Evolutionary conservation across 495 filamentous ascomycete species (phyloP), one percentile per base, ranked within the genome.

Genomic region (Tuber magnatum): DNA sequence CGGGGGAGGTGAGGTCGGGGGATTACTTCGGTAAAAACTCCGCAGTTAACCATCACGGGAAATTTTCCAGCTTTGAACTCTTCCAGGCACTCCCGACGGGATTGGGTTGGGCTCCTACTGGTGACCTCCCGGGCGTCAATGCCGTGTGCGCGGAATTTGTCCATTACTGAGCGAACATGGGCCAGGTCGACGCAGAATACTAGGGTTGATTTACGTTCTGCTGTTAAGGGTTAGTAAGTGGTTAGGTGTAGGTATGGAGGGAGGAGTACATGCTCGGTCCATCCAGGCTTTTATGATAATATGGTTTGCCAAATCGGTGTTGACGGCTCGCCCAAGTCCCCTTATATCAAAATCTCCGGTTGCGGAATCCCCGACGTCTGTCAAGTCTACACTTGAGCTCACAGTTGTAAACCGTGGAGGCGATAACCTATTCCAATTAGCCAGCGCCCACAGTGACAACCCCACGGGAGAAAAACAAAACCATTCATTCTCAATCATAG

Each of bases 391-490:
- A 28, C 88, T 90, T 0, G 93, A 91, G 78, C 91, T 87, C 46
- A 98, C 94, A 0, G 95, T 99, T 0, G 95, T 98, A 83, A 99
- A 99, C 22, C 94, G 85, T 6, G 94, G 93, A 80, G 95, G 87
- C 0, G 93, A 88, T 41, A 99, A 87, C 77, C 77, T 79, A 72
- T 24, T 35, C 56, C 56, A 65, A 18, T 65, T 35, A 65, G 56
- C 56, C 56, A 28, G 28, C 28, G 1, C 28, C 56, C 28, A 35
- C 4, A 65, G 56, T 65, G 16, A 65, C 28, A 65, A 18, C 28
- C 88, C 88, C 91, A 18, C 12, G 8, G 14, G n/a, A n/a, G n/a
- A n/a, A 61, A 32, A 40, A 51, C 76, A 69, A 69, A 79, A 79
- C 88, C 89, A 90, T 46, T 94, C 92, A 32, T 96, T 92, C 40